Base-by-base conservation (phyloP, 257 asterid species). In the Solanum piurae region DNA sequence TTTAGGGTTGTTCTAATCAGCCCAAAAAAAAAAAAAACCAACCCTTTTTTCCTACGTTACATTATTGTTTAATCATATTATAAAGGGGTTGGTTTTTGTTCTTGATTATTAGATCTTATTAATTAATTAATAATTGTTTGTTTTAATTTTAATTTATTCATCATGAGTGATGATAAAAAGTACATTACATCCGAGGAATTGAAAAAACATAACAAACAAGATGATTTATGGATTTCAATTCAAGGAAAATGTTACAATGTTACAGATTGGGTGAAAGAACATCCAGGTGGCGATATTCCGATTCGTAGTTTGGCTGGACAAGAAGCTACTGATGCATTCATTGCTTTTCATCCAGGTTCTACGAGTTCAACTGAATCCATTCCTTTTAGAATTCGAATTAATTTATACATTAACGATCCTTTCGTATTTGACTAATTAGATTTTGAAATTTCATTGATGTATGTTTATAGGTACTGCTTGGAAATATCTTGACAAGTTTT, bases 191-290 rank as follows among this genome's bases (percentile, higher is more conserved):
- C 75, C 0, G 93, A 88, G 68, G 94, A 92, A 40, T 60, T 92
- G 42, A 87, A 77, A 89, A 86, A 85, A 86, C 94, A 92, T 33
- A 36, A 90, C 77, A 90, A 86, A 34, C 69, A 83, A 72, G 92
- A 74, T 25, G 92, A 92, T 60, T 83, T 90, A 9, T 92, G 94
- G 94, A 87, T 92, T 38, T 88, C 94, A 4, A 89, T 92, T 40
- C 88, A 92, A 52, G 94, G 93, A 5, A 92, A 91, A 34, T 92
- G 90, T 4, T 92, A 92, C 73, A 86, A 92, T 18, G 93, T 91
- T 4, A 89, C 93, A 16, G 90, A 90, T 42, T 92, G 94, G 94
- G 73, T 90, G 23, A 87, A 89, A 38, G 83, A 90, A 2, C 94
- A 92, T 36, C 94, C 94, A 3, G 94, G 94, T 10, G 94, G 94